These are phyloP conservation scores for Chlorella vulgaris DNA, from an alignment of 139 green algal species.

Conservation along the genomic window DNA sequence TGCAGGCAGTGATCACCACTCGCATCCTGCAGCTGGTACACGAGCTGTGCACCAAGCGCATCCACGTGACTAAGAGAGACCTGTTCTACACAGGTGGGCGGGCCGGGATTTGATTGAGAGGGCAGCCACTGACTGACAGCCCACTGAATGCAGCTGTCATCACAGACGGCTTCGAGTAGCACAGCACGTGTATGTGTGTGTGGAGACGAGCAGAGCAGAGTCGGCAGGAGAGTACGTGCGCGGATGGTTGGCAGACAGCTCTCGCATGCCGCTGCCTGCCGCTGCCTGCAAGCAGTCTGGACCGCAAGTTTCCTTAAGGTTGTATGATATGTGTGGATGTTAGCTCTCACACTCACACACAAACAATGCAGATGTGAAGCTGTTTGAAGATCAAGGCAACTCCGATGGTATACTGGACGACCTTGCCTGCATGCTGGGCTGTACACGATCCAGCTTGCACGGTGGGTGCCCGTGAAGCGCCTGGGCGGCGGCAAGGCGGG, in stretches of 20 bases:
- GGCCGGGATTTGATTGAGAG: neutral
- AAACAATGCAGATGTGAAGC: constrained; percentile 27
- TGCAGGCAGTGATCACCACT: constrained; percentile 88
- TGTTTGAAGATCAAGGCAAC: constrained; percentile 78
- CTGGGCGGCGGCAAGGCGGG: no score
- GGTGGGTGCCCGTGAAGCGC: constrained; percentile 47
- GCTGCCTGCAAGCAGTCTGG: no score
- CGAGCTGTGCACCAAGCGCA: constrained; percentile 68
- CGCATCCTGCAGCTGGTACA: constrained; percentile 90
- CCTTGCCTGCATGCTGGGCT: constrained; percentile 94
- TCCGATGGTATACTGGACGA: constrained; percentile 93
- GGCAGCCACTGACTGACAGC: no score
- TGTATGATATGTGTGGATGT: no score
- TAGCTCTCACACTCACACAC: neutral
- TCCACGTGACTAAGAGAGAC: constrained; percentile 56
- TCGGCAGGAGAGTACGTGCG: no score
- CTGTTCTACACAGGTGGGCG: constrained; percentile 92
- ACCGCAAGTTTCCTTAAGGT: no score
- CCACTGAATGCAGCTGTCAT: no score
- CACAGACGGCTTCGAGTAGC: no score
- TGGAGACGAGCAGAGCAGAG: no score
- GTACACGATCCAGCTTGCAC: constrained; percentile 90
- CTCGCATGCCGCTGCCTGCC: neutral
- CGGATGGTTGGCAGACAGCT: no score
- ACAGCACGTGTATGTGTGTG: no score